Conservation (phyloP, 805 yeast genomes). For the Suhomyces sp. region DNA sequence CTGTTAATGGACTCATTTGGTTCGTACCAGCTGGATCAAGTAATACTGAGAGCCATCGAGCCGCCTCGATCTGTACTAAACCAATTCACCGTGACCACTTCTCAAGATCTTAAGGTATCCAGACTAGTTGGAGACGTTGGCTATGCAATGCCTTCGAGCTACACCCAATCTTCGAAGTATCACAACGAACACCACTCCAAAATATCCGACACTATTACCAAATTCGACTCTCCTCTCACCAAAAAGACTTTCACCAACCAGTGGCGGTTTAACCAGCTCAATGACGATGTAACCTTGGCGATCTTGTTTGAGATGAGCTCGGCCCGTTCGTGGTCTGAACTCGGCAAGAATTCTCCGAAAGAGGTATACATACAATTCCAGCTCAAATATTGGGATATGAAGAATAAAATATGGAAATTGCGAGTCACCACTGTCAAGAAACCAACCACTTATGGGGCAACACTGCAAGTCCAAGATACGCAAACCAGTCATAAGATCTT, state of each 20-base stretch:
- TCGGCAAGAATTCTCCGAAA: slow-evolving; percentile 15
- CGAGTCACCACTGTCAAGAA: slow-evolving; percentile 30
- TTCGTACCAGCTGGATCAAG: slow-evolving; percentile 19
- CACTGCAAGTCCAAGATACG: slow-evolving; percentile 10
- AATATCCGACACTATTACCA: slow-evolving; percentile 32
- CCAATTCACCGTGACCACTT: slow-evolving; percentile 27
- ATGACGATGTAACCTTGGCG: slow-evolving; percentile 21
- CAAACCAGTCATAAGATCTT: slow-evolving; percentile 18
- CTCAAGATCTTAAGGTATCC: slow-evolving; percentile 31
- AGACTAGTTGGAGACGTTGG: slow-evolving; percentile 29
- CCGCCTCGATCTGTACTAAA: slow-evolving; percentile 6
- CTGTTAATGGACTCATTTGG: slow-evolving; percentile 28
- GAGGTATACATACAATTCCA: slow-evolving; percentile 34
- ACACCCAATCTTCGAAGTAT: slow-evolving; percentile 16
- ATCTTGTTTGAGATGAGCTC: slow-evolving; percentile 35
- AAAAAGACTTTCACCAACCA: slow-evolving; percentile 36
- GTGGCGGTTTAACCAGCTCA: slow-evolving; percentile 31
- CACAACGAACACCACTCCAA: slow-evolving; percentile 22
- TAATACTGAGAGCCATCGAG: not conserved
- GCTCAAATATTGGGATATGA: slow-evolving; percentile 26
- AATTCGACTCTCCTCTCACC: slow-evolving; percentile 30
- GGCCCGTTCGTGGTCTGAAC: slow-evolving; percentile 17
- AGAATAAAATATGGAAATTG: slow-evolving; percentile 18
- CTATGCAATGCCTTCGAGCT: slow-evolving; percentile 34
- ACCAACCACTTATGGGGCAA: slow-evolving; percentile 25